phyloP scores from a whole-genome alignment of 73 alveolate species.

The Paraurostyla sp. region DNA sequence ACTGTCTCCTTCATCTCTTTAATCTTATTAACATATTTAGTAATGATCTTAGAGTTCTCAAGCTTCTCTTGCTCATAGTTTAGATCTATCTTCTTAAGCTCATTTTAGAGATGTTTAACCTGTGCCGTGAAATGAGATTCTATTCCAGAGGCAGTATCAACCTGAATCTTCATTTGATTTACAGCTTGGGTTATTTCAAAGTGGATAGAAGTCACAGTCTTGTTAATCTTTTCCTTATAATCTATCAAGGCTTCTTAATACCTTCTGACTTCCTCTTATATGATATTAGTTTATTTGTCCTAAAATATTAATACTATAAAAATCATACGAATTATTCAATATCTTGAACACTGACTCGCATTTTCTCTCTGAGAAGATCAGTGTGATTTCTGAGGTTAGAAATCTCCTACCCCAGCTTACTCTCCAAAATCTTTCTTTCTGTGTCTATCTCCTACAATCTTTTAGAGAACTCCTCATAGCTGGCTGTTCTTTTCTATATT shows the following conservation, averaged over 20 bases:
- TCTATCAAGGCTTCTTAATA: slow-evolving; percentile 29
- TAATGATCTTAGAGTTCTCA: not conserved
- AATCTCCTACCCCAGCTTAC: slow-evolving; percentile 9
- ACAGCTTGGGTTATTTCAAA: not conserved
- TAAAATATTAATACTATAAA: not conserved
- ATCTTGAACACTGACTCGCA: slow-evolving; percentile 24
- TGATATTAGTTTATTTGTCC: slow-evolving; percentile 4
- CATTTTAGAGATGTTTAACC: slow-evolving; percentile 20
- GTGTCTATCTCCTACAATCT: slow-evolving; percentile 26
- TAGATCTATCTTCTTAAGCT: slow-evolving; percentile 29
- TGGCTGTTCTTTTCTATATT: slow-evolving; percentile 35
- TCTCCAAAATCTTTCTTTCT: slow-evolving; percentile 40
- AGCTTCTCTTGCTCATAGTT: slow-evolving; percentile 2
- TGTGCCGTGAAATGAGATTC: slow-evolving; percentile 14
- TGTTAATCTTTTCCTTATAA: slow-evolving; percentile 31
- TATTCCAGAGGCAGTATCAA: not conserved
- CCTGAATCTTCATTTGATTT: not conserved
- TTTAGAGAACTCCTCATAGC: slow-evolving; percentile 33
- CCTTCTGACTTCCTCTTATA: slow-evolving; percentile 31
- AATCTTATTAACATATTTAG: not conserved
- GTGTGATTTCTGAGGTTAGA: not conserved
- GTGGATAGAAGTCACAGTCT: not conserved
- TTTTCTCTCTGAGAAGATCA: slow-evolving; percentile 24
- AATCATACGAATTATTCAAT: slow-evolving; percentile 15
- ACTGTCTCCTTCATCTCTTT: not conserved